Percentiles rank a stretch among this genome's conserved stretches.
phyloP scores from a whole-genome alignment of 495 filamentous ascomycete species.

The Penicillium cataractarum region DNA sequence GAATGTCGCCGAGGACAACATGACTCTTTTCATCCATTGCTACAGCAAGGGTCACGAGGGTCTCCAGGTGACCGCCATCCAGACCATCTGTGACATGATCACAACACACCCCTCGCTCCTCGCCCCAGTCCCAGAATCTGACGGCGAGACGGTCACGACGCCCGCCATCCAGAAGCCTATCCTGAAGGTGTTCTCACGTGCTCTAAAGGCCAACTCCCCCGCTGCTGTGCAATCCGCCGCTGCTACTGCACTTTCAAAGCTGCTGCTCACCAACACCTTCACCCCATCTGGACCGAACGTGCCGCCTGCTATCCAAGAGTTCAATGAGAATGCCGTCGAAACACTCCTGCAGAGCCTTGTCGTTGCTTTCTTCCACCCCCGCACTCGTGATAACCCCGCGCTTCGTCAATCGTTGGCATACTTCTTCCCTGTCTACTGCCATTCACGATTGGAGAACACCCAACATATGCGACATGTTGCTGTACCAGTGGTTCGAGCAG shows the following conservation, averaged over 20 bases:
- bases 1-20: constrained; percentile 88
- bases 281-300: constrained; percentile 47
- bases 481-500: constrained; percentile 67
- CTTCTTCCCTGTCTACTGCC: constrained; percentile 95
- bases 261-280: constrained; percentile 69
- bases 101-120: constrained; percentile 82
- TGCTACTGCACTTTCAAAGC: constrained; percentile 78
- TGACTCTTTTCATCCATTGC: constrained; percentile 93
- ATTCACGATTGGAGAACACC: constrained; percentile 77
- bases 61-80: constrained; percentile 84
- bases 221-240: constrained; percentile 81
- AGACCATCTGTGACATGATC: constrained; percentile 93
- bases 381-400: constrained; percentile 78
- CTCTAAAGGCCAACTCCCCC: constrained; percentile 68
- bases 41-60: constrained; percentile 89
- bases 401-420: constrained; percentile 90
- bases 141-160: constrained; percentile 44
- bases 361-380: constrained; percentile 88
- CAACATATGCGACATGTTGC: constrained; percentile 73
- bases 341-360: constrained; percentile 82
- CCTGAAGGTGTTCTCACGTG: constrained; percentile 76
- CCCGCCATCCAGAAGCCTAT: constrained; percentile 60
- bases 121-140: constrained; percentile 44
- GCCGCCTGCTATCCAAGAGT: constrained; percentile 51
- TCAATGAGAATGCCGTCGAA: constrained; percentile 47